Evolutionary conservation across 768 basidiomycete species (phyloP).

Genomic region (Coprinellus aureogranulatus): DNA sequence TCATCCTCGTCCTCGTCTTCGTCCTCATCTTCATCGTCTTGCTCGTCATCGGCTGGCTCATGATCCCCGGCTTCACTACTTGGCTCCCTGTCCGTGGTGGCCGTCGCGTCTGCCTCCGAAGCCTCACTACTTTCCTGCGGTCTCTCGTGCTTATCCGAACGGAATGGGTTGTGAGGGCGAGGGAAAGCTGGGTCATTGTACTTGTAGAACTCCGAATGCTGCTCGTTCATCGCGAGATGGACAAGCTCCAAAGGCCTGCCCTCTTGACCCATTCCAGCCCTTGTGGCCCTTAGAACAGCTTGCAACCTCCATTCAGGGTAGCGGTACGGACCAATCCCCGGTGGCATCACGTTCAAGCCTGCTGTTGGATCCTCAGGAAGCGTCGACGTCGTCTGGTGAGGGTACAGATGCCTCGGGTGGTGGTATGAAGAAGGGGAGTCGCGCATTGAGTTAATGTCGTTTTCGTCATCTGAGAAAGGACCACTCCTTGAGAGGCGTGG

Average conservation of each 20-base stretch:
- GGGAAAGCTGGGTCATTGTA: constrained; percentile 12
- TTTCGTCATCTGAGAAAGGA: constrained; percentile 6
- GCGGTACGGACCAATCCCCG: constrained; percentile 40
- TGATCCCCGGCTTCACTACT: constrained; percentile 4
- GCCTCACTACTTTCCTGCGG: constrained; percentile 15
- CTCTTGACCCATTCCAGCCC: constrained; percentile 58
- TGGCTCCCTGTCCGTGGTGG: background rate
- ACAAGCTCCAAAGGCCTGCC: constrained; percentile 53
- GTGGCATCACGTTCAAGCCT: constrained; percentile 5
- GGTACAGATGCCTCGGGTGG: constrained; percentile 10
- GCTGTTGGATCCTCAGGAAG: constrained; percentile 5
- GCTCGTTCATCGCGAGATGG: constrained; percentile 24
- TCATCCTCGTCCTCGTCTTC: constrained; percentile 5
- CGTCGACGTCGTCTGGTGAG: constrained; percentile 11
- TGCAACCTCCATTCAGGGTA: constrained; percentile 69
- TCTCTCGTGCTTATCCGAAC: background rate
- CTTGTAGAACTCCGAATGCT: constrained; percentile 1
- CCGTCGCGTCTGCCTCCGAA: too few relatives aligned
- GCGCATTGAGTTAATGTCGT: background rate
- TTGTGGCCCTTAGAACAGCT: constrained; percentile 48
- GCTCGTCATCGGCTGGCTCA: constrained; percentile 6
- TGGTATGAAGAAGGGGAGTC: background rate
- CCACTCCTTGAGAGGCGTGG: background rate
- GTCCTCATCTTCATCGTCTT: constrained; percentile 5
- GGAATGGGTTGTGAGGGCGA: background rate